Conservation (phyloP, 1,284 basidiomycete genomes). For the Ganoderma sp. region DNA sequence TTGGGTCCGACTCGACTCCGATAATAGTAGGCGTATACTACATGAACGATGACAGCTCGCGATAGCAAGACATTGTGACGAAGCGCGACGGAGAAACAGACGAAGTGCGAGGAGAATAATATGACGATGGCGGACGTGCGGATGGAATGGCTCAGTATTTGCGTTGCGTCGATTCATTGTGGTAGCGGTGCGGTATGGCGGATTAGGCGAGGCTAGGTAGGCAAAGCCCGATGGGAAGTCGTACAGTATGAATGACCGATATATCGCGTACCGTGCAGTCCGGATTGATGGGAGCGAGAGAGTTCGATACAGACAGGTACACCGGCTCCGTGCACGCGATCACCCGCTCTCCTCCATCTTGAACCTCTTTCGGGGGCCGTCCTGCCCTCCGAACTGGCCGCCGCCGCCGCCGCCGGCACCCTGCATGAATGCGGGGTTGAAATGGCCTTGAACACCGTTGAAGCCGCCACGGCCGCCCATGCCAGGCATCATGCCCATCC, state of each 20-base stretch:
- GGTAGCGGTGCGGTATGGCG: constrained; percentile 1
- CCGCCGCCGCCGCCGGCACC: constrained; percentile 44
- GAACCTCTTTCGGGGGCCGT: constrained; percentile 62
- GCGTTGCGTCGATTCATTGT: neutral
- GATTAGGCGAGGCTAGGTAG: constrained; percentile 12
- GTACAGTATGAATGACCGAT: constrained; percentile 9
- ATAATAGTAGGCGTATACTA: constrained; percentile 25
- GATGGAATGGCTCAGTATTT: neutral
- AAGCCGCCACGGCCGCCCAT: constrained; percentile 55
- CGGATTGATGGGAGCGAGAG: neutral
- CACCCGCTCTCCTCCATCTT: constrained; percentile 52
- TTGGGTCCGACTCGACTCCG: constrained; percentile 23
- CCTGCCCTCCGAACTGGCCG: constrained; percentile 49
- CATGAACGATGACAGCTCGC: constrained; percentile 32
- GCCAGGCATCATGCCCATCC: constrained; percentile 54
- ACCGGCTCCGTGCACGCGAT: constrained; percentile 12
- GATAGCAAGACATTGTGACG: constrained; percentile 34
- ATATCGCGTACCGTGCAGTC: constrained; percentile 9
- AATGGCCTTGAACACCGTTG: constrained; percentile 61
- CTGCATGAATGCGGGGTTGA: constrained; percentile 76
- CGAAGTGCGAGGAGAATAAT: constrained; percentile 16
- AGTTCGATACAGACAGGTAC: neutral
- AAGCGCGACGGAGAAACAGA: constrained; percentile 23
- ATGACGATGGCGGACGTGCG: neutral
- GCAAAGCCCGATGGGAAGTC: constrained; percentile 3